These are phyloP conservation scores for Calcarisporium arbuscula DNA, from an alignment of 2,329 filamentous ascomycete genomes.

Conservation along the genomic window DNA sequence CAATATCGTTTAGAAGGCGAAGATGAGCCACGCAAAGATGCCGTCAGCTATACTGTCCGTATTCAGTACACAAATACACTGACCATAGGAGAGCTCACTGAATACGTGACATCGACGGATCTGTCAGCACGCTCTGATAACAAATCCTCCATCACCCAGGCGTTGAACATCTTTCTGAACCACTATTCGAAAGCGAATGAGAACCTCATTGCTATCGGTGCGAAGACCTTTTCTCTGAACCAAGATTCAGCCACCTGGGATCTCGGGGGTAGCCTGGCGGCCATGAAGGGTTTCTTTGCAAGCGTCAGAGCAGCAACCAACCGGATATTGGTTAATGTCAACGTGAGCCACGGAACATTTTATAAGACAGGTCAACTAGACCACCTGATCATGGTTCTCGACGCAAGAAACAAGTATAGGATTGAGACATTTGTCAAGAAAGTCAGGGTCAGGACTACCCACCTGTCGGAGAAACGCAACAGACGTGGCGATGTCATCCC, in stretches of 20 bases:
- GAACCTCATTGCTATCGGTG: conserved; percentile 20
- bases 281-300: conserved; percentile 21
- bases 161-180: conserved; percentile 19
- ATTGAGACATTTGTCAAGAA: conserved; percentile 31
- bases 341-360: conserved; percentile 27
- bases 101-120: conserved; percentile 20
- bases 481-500: conserved; percentile 23
- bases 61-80: conserved; percentile 19
- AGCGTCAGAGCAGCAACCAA: conserved; percentile 11
- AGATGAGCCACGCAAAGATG: conserved; percentile 16
- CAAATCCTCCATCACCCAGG: conserved; percentile 17
- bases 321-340: conserved; percentile 17
- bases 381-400: conserved; percentile 9
- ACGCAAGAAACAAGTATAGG: conserved; percentile 4
- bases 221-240: conserved; percentile 20
- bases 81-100: conserved; percentile 15
- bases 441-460: conserved; percentile 30
- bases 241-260: conserved; percentile 6
- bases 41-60: conserved; percentile 14
- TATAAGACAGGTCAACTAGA: conserved; percentile 20
- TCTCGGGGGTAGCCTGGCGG: conserved; percentile 21
- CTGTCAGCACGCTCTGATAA: conserved; percentile 13
- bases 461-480: conserved; percentile 27
- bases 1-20: conserved; percentile 23
- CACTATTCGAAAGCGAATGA: conserved; percentile 22